Evolutionary conservation across 2,329 filamentous ascomycete species (phyloP), one percentile per base, ranked within the genome.

Genomic region (Fusarium sp.): DNA sequence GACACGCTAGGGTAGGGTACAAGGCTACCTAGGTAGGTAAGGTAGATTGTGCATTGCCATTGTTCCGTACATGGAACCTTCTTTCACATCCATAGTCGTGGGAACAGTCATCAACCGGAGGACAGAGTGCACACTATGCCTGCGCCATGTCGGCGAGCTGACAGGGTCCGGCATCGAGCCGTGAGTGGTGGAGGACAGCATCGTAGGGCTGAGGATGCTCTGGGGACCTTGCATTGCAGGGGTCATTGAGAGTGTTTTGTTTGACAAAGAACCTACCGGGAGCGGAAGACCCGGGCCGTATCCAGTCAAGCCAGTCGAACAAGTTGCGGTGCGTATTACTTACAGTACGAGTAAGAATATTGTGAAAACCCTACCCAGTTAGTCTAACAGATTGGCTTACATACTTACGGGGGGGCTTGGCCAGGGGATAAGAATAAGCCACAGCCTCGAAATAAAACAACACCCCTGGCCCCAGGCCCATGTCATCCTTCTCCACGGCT

Each of bases 71-170:
- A 68, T 68, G 65, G 65, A 68, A 69, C 65, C 62, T 69, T 69
- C 43, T 57, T 58, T 52, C 24, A 45, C 65, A 48, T 38, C 34
- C 18, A 38, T 56, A 47, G 45, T 65, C 48, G 58, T 51, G 48
- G 49, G 54, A 67, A 63, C 63, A 58, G 55, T 61, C 62, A 67
- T 65, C 45, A 65, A 29, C 8, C 20, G 30, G 25, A 40, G 38
- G 38, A 27, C 53, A 48, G 22, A 47, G 52, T 32, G 45, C 45
- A 54, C 15, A 54, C 16, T 48, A 56, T 46, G 63, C 59, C 69
- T 72, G 69, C 69, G 69, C 69, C 69, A 63, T 72, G 69, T 70
- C 69, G 69, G 30, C 65, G 65, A 71, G 69, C 69, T 71, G 68
- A 71, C 68, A 71, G 68, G 68, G 68, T 53, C 44, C 34, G n/a